Evolutionary conservation across 345 rosid genomes (phyloP), one percentile per base, ranked within the genome.

Genomic region (Pelargonium nanum): DNA sequence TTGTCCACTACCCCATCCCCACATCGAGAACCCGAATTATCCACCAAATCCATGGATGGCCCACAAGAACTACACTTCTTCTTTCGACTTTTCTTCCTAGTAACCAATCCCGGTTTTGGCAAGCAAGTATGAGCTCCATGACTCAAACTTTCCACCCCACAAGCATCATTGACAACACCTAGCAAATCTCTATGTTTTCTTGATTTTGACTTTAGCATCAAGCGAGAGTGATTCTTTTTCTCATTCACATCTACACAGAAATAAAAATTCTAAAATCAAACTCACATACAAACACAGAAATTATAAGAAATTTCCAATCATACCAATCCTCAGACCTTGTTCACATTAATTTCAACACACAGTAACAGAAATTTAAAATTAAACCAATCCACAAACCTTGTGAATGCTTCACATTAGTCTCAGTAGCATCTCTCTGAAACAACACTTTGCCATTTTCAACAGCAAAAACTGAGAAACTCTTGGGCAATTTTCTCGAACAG

Each of bases 361-460:
- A 58, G 23, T 34, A 53, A 23, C 12, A 16, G 52, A 56, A 45
- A 13, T 24, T 25, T 28, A 19, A 24, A 12, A 13, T 5, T 17
- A 21, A 53, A 58, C 44, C 4, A 22, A 59, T 25, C 28, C 40
- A 34, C 24, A 28, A 55, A 69, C 81, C 80, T 65, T 63, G 72
- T 17, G 59, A 64, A 56, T 13, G 58, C 54, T 66, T 60, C 12
- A 16, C 20, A 53, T 54, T 24, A 9, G 57, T 22, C 7, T 62
- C 51, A 17, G 56, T 55, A 21, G 76, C 79, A 58, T 79, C 83
- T 59, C 81, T 83, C 66, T 72, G 76, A 76, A 81, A 89, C 55
- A 85, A 58, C 55, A 92, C 72, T 75, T 87, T 92, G 55, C 97
- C 91, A 75, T 80, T 76, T 40, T 67, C 68, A n/a, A 92, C 87